Evolutionary conservation across 2,329 filamentous ascomycete genomes (phyloP), one percentile per base, ranked within the genome.

Genomic region (Calonectria henricotiae): DNA sequence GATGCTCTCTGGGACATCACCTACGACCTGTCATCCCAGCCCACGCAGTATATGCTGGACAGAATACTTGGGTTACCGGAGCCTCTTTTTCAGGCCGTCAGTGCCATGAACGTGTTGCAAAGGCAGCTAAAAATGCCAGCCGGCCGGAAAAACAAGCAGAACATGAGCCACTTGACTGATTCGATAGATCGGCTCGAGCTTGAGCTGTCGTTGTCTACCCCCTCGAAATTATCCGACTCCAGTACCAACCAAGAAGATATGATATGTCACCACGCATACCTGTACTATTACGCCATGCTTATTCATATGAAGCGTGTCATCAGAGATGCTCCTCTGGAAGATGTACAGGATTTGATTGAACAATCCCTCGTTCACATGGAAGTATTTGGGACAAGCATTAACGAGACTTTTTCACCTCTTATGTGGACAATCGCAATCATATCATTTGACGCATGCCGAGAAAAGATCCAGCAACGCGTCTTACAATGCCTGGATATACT

Each of bases 261-360:
- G 11, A 30, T 61, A 27, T 44, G 39, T 5, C 55, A 61, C 27
- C 39, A 61, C 37, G 55, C 23, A 30, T 61, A 61, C 17, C 13
- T 61, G 11, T 61, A 61, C 39, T 61, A 61, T 20, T 61, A 43
- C 20, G 55, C 55, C 0, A 44, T 44, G 55, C 27, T 61, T 1
- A 41, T 61, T 61, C 39, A 61, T 7, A 61, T 61, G 55, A 61
- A 61, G 25, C 55, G 55, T 7, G 39, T 37, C 4, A 44, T 61
- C 2, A 61, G 37, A 13, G 39, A 61, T 20, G 15, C 23, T 30
- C 55, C 37, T 2, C 25, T 61, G 15, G 55, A 44, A 11, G 55
- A 61, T n/a, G 55, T 61, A 5, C 55, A 61, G 17, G 7, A 41
- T 11, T 32, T 61, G 8, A 44, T 61, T 30, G 55, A 61, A 15